Conservation (phyloP, 352 stramenopile species). For the Aphanomyces astaci region DNA sequence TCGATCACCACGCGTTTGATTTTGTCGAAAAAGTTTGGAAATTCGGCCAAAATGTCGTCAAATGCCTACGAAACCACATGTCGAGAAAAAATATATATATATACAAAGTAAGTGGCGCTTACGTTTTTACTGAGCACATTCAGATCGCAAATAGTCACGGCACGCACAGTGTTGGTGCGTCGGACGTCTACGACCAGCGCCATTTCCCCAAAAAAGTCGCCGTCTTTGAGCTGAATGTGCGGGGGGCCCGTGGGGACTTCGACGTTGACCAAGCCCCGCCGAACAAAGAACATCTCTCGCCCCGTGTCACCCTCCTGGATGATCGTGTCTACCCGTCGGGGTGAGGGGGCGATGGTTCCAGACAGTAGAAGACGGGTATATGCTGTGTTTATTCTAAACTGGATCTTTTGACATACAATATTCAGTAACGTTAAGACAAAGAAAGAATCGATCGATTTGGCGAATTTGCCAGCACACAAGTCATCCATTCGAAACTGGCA, state of each 20-base stretch:
- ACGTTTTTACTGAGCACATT: slow-evolving; percentile 65
- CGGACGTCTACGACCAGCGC: slow-evolving; percentile 72
- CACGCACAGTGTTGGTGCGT: slow-evolving; percentile 64
- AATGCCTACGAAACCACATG: slow-evolving; percentile 36
- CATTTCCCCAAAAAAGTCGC: slow-evolving; percentile 71
- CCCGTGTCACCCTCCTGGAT: slow-evolving; percentile 78
- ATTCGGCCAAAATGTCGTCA: slow-evolving; percentile 74
- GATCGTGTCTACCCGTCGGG: slow-evolving; percentile 54
- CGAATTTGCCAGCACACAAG: too few species aligned
- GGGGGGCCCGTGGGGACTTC: slow-evolving; percentile 29
- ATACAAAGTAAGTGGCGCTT: neutral
- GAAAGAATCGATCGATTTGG: too few species aligned
- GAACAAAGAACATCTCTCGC: slow-evolving; percentile 83
- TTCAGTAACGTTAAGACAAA: too few species aligned
- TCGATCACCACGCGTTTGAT: slow-evolving; percentile 81
- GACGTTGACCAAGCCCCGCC: slow-evolving; percentile 76
- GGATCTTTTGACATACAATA: too few species aligned
- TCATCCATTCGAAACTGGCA: too few species aligned
- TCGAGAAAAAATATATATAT: neutral
- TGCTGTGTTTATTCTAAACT: too few species aligned
- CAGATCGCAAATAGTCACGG: slow-evolving; percentile 70
- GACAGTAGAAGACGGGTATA: too few species aligned
- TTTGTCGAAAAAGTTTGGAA: slow-evolving; percentile 66
- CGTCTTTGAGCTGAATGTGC: slow-evolving; percentile 61
- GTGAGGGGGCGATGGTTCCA: too few species aligned